Conservation (phyloP, 1,284 basidiomycete genomes). For the Cutaneotrichosporon arboriforme region DNA sequence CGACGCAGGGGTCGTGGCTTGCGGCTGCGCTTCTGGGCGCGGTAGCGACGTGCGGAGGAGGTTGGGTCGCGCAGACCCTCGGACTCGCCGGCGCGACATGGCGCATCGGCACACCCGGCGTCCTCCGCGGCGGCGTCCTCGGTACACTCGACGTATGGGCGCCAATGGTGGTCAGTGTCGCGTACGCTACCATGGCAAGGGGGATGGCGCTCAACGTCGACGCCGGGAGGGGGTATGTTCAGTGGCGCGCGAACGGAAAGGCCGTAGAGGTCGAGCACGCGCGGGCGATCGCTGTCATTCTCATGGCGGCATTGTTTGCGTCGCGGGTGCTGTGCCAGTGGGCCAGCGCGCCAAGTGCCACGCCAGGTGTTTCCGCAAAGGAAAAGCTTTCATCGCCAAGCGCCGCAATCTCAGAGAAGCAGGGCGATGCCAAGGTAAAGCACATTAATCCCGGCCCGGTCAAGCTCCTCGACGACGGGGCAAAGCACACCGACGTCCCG, state of each 20-base stretch:
- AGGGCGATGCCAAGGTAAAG: no score
- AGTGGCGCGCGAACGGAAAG: constrained; percentile 5
- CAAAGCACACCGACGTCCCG: no score
- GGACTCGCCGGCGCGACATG: constrained; percentile 28
- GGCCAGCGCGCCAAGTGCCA: no score
- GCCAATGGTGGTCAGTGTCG: constrained; percentile 20
- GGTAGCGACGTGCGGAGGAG: constrained; percentile 33
- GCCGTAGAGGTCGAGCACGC: constrained; percentile 14
- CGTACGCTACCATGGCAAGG: constrained; percentile 29
- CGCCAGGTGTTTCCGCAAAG: no score
- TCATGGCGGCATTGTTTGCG: constrained; percentile 27
- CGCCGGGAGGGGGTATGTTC: constrained; percentile 17
- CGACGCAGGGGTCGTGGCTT: constrained; percentile 13
- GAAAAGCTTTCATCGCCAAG: no score
- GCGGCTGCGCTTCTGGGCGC: constrained; percentile 31
- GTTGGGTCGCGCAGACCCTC: constrained; percentile 30
- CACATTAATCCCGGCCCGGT: no score
- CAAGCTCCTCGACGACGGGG: no score
- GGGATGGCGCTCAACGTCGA: no score
- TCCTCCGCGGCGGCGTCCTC: constrained; percentile 29
- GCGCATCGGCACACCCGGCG: constrained; percentile 25
- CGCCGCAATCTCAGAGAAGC: no score
- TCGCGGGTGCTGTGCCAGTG: constrained; percentile 21
- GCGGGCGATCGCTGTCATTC: constrained; percentile 28
- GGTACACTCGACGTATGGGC: constrained; percentile 40